Evolutionary conservation across 805 yeast species (phyloP).

Genomic region (Suhomyces sp.): DNA sequence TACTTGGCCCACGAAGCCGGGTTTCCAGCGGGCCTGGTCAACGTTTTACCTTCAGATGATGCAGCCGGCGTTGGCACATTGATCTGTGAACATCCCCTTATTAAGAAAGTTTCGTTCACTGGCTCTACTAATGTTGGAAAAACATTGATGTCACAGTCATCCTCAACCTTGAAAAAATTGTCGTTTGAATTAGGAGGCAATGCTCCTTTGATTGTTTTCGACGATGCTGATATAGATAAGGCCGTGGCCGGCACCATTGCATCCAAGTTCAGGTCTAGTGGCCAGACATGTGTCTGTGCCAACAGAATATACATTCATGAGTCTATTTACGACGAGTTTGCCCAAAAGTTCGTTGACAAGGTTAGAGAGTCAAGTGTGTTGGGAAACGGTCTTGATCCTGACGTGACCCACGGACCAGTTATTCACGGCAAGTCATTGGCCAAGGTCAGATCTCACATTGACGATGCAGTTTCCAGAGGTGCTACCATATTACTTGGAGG

Average conservation of each 20-base stretch:
- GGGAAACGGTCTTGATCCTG: slow-evolving; percentile 60
- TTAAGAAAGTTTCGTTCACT: slow-evolving; percentile 71
- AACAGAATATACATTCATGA: slow-evolving; percentile 68
- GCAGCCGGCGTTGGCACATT: slow-evolving; percentile 52
- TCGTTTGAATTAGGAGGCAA: slow-evolving; percentile 79
- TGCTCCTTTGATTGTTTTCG: slow-evolving; percentile 74
- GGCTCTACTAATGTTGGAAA: slow-evolving; percentile 78
- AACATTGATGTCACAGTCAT: slow-evolving; percentile 58
- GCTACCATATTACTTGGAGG: slow-evolving; percentile 70
- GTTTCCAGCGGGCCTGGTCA: slow-evolving; percentile 65
- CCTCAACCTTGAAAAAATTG: slow-evolving; percentile 63
- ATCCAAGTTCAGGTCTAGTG: slow-evolving; percentile 70
- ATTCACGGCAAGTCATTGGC: slow-evolving; percentile 60
- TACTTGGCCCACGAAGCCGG: slow-evolving; percentile 63
- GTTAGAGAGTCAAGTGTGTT: slow-evolving; percentile 39
- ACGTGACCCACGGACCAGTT: slow-evolving; percentile 74
- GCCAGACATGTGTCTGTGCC: slow-evolving; percentile 83
- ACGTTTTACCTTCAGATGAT: slow-evolving; percentile 53
- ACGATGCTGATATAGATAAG: slow-evolving; percentile 63
- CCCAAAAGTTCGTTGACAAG: slow-evolving; percentile 44
- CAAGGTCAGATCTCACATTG: slow-evolving; percentile 60
- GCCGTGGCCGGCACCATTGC: slow-evolving; percentile 68
- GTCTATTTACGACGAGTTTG: slow-evolving; percentile 60
- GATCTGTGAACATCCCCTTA: slow-evolving; percentile 45
- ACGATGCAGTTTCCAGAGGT: slow-evolving; percentile 64